Base-by-base conservation (phyloP, 768 basidiomycete genomes). In the Amanita rubescens region DNA sequence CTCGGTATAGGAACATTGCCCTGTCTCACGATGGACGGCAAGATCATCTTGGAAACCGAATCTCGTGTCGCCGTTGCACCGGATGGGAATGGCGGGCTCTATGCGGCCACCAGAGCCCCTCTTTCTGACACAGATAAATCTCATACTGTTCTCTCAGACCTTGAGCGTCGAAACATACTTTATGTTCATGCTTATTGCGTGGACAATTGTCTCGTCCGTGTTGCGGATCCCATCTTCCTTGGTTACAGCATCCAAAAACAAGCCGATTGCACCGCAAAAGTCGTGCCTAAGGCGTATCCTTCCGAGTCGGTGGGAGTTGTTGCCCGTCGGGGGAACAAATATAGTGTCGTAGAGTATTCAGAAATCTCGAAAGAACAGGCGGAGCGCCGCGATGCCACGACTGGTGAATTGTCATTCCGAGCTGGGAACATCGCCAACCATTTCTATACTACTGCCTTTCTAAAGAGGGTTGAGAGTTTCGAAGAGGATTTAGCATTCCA, bases 371-470 rank as follows among this genome's bases (percentile, higher is more conserved):
- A 80, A 59, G 91, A 89, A 60, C 91, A 95, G 67, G 84, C 94
- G 3, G 89, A 90, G 65, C 74, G 78, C 56, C 84, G 84, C 42
- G 80, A 87, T 57, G 57, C 81, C 10, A 70, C 78, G 51, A 79
- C 81, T 2, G 89, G 85, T 51, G 85, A 93, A 53, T 80, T 99
- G 50, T 71, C 81, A 20, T 98, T 94, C 84, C 81, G 94, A 55
- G 95, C 95, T 5, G 96, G 81, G 33, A 99, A 99, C 71, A 98
- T 99, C 65, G 96, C 80, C 62, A 98, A 98, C 70, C 96, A 99
- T 69, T 96, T 97, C 71, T 99, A 96, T 73, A 94, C 94, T 37
- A 87, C 87, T 30, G 67, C 75, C 22, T 98, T 89, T 74, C 79
- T 99, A 53, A 80, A 85, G 56, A 67, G 72, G 38, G 86, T 94